Evolutionary conservation across 1,284 basidiomycete species (phyloP).

Genomic region (Peniophora sp.): DNA sequence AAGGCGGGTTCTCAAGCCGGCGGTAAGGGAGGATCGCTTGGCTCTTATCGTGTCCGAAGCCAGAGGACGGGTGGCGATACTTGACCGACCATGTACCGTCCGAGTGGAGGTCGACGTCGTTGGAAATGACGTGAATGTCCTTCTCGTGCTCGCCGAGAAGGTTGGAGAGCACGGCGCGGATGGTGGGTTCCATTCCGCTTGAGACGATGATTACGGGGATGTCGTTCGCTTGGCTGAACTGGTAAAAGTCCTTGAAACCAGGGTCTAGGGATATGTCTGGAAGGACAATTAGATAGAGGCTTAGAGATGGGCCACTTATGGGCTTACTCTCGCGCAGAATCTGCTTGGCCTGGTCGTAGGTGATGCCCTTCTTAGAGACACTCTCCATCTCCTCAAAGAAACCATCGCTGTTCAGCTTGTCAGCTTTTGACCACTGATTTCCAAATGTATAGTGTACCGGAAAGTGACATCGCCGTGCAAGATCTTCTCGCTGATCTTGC

Average conservation of each 20-base stretch:
- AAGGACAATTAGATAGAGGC: conserved; percentile 7
- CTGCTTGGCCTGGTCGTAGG: conserved; percentile 77
- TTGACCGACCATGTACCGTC: conserved; percentile 80
- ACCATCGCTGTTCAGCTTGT: conserved; percentile 47
- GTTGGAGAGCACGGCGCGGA: conserved; percentile 79
- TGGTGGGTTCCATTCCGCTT: conserved; percentile 88
- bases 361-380: conserved; percentile 53
- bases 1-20: conserved; percentile 61
- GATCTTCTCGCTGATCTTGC: conserved; percentile 66
- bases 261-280: conserved; percentile 79
- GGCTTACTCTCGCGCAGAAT: conserved; percentile 40
- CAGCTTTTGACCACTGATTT: too few species aligned
- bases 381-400: conserved; percentile 78
- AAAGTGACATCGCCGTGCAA: conserved; percentile 62
- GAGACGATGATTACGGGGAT: conserved; percentile 91
- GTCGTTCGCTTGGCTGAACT: conserved; percentile 69
- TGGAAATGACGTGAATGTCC: conserved; percentile 84
- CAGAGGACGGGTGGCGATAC: conserved; percentile 73
- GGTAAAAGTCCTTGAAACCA: conserved; percentile 82
- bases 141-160: conserved; percentile 68
- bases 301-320: conserved; percentile 10
- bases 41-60: conserved; percentile 91
- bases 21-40: conserved; percentile 86
- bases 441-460: too few species aligned
- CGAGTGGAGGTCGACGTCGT: conserved; percentile 63